These are phyloP conservation scores for Phylloporus rhodoxanthus DNA, from an alignment of 768 basidiomycete genomes.

Conservation along the genomic window DNA sequence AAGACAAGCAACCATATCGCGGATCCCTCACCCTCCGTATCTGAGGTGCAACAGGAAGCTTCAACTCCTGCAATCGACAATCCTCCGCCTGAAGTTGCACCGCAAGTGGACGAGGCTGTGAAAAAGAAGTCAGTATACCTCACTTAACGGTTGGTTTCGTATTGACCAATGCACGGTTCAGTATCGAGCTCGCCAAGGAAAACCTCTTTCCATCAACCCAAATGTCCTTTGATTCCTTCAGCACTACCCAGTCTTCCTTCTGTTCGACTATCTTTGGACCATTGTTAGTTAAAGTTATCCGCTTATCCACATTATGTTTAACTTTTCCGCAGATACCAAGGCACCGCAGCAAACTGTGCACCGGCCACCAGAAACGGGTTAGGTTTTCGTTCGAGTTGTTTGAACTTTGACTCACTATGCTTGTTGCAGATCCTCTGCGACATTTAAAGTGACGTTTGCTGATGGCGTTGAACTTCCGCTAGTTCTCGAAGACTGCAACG, in stretches of 20 bases:
- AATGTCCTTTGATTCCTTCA: constrained; percentile 18
- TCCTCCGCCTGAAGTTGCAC: constrained; percentile 1
- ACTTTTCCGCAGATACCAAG: constrained; percentile 22
- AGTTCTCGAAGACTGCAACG: constrained; percentile 36
- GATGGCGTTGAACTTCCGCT: constrained; percentile 47
- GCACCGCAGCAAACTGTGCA: constrained; percentile 3
- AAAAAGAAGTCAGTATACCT: constrained; percentile 21
- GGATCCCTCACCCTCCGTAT: neutral
- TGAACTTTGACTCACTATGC: constrained; percentile 1
- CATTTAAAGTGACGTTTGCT: constrained; percentile 47
- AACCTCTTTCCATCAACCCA: constrained; percentile 41
- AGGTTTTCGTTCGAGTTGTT: constrained; percentile 4
- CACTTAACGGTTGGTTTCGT: neutral
- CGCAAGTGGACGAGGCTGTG: constrained; percentile 16
- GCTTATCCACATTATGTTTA: constrained; percentile 2
- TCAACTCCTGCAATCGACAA: constrained; percentile 3
- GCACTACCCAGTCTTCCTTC: constrained; percentile 33
- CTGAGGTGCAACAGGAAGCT: constrained; percentile 9
- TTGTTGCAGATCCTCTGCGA: constrained; percentile 21
- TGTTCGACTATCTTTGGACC: constrained; percentile 64
- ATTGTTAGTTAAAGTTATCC: constrained; percentile 38
- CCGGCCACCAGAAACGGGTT: constrained; percentile 15
- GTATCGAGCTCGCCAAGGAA: constrained; percentile 40
- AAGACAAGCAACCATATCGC: constrained; percentile 1
- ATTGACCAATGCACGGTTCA: constrained; percentile 16